phyloP scores from a whole-genome alignment of 2,329 filamentous ascomycete species.

The Xylaria sp. region DNA sequence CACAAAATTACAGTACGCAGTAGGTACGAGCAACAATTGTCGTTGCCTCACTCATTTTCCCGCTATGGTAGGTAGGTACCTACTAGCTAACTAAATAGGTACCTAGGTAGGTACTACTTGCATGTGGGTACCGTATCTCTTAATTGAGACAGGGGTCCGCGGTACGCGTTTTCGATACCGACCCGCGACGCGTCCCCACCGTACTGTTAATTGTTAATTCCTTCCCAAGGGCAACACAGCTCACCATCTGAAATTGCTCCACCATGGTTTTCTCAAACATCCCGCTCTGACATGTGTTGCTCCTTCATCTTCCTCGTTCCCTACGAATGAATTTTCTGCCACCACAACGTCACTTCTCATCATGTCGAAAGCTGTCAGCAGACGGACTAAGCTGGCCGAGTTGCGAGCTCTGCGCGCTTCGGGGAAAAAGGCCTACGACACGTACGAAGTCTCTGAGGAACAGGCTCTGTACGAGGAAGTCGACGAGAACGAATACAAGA shows the following conservation, averaged over 20 bases:
- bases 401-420: conserved; percentile 84
- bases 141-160: conserved; percentile 41
- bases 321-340: conserved; percentile 1
- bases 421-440: conserved; percentile 90
- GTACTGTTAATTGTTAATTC: conserved; percentile 28
- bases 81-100: no score
- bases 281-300: conserved; percentile 15
- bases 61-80: no score
- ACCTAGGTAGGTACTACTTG: no score
- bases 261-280: not conserved
- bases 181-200: conserved; percentile 46
- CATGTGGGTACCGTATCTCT: not conserved
- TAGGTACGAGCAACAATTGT: no score
- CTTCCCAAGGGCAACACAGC: conserved; percentile 14
- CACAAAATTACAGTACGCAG: no score
- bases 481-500: conserved; percentile 97
- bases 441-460: conserved; percentile 87
- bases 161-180: conserved; percentile 39
- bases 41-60: no score
- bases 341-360: conserved; percentile 12
- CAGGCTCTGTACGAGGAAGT: conserved; percentile 93
- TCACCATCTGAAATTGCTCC: conserved; percentile 18
- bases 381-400: conserved; percentile 74
- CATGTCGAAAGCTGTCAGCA: conserved; percentile 57
- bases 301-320: not conserved